A percentile compares a stretch with the other conserved stretches of the same genome.
Evolutionary conservation across 1,284 basidiomycete species (phyloP).

Genomic region (Rhodotorula sp.): DNA sequence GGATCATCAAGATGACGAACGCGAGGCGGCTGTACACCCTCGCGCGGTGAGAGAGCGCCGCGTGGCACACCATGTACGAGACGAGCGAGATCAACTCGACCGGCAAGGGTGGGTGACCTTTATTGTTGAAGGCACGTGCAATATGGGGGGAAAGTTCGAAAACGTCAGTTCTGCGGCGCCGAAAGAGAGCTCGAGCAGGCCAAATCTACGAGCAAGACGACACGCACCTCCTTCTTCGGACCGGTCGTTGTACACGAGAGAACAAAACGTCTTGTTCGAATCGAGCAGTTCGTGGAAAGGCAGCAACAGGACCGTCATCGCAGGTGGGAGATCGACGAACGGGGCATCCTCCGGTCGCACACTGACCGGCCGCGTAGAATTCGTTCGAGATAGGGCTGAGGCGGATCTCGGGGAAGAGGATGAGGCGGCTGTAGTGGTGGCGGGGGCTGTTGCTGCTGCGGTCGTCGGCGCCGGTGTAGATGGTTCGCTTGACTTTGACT

Average conservation of each 20-base stretch:
- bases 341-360: conserved; percentile 7
- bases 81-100: conserved; percentile 41
- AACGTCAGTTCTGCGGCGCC: no score
- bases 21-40: conserved; percentile 39
- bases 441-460: not conserved
- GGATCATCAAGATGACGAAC: conserved; percentile 41
- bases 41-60: conserved; percentile 36
- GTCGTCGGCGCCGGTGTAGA: not conserved
- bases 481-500: not conserved
- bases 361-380: not conserved
- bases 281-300: conserved; percentile 45
- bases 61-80: conserved; percentile 46
- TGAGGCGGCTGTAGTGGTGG: not conserved
- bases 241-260: conserved; percentile 27
- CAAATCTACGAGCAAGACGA: no score
- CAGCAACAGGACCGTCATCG: conserved; percentile 39
- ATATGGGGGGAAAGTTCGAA: no score
- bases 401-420: not conserved
- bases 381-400: not conserved
- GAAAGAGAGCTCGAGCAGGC: no score
- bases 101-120: not conserved
- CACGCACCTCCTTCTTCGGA: conserved; percentile 11
- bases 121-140: no score
- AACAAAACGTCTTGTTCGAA: conserved; percentile 43
- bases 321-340: conserved; percentile 36